phyloP scores from a whole-genome alignment of 2,329 filamentous ascomycete genomes.

The Venturia oleaginea region DNA sequence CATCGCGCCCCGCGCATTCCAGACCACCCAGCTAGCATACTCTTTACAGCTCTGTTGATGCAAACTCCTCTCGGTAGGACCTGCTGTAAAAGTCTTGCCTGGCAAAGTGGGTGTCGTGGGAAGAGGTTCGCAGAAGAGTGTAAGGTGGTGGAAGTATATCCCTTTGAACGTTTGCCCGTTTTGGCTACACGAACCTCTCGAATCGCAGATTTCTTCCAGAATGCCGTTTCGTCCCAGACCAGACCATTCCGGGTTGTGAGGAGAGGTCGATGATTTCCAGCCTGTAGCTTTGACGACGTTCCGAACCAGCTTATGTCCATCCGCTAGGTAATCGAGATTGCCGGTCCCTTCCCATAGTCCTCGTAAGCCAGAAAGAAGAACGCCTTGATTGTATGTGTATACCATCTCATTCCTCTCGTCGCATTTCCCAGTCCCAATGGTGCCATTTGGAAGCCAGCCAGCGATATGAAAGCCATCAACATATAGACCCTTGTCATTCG shows the following conservation, averaged over 20 bases:
- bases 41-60: conserved; percentile 54
- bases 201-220: conserved; percentile 77
- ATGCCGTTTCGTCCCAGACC: conserved; percentile 60
- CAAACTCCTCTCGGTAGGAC: conserved; percentile 19
- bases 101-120: conserved; percentile 35
- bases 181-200: conserved; percentile 64
- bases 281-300: conserved; percentile 71
- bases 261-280: conserved; percentile 41
- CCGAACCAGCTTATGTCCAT: conserved; percentile 69
- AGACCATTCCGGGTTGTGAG: not conserved
- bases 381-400: conserved; percentile 93
- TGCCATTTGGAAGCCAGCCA: conserved; percentile 45
- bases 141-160: conserved; percentile 86
- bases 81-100: conserved; percentile 35
- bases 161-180: conserved; percentile 87
- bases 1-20: conserved; percentile 68
- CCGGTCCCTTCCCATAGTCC: conserved; percentile 74
- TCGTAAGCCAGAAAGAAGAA: conserved; percentile 71
- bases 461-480: conserved; percentile 83
- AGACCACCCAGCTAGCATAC: conserved; percentile 67
- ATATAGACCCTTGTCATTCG: conserved; percentile 63
- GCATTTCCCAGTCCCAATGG: conserved; percentile 61
- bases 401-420: conserved; percentile 80
- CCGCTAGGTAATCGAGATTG: conserved; percentile 58
- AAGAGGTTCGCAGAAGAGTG: conserved; percentile 65